These are phyloP conservation scores for Barnettozyma sp. DNA, from an alignment of 805 yeast species.

Conservation along the genomic window DNA sequence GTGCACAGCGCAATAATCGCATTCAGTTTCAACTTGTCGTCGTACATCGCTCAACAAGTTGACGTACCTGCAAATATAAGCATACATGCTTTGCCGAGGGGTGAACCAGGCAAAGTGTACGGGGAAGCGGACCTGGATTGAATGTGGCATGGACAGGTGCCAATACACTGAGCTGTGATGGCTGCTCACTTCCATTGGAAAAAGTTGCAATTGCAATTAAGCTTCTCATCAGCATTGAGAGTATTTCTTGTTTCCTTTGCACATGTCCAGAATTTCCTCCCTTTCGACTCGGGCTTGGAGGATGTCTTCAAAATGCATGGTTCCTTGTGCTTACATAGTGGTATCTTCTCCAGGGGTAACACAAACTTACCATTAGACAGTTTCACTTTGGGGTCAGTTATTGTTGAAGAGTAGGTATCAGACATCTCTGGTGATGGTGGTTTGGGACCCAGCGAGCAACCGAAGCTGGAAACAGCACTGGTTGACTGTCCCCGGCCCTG, in stretches of 20 bases:
- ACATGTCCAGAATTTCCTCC: constrained; percentile 52
- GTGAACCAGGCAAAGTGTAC: no score
- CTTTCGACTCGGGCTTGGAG: constrained; percentile 36
- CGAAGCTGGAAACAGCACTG: no score
- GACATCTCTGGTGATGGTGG: no score
- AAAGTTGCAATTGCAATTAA: constrained; percentile 40
- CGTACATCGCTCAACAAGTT: no score
- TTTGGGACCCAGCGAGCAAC: no score
- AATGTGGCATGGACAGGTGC: constrained; percentile 2
- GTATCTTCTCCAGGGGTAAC: constrained; percentile 26
- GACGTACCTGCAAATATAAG: constrained; percentile 22
- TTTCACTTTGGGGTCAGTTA: constrained; percentile 2
- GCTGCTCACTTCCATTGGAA: constrained; percentile 43
- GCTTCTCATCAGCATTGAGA: constrained; percentile 14
- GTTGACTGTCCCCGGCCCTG: no score
- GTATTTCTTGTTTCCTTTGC: constrained; percentile 28
- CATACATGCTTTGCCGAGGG: constrained; percentile 5
- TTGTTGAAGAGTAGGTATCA: no score
- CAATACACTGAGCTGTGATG: background rate
- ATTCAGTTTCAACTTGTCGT: constrained; percentile 25
- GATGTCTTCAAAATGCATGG: constrained; percentile 42
- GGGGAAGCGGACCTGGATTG: constrained; percentile 4
- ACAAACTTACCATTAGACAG: constrained; percentile 16
- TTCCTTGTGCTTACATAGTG: constrained; percentile 42
- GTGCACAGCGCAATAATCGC: constrained; percentile 28